Evolutionary conservation across 176 grass and related monocot genomes (phyloP), one percentile per base, ranked within the genome.

Genomic region (Microstegium vimineum): DNA sequence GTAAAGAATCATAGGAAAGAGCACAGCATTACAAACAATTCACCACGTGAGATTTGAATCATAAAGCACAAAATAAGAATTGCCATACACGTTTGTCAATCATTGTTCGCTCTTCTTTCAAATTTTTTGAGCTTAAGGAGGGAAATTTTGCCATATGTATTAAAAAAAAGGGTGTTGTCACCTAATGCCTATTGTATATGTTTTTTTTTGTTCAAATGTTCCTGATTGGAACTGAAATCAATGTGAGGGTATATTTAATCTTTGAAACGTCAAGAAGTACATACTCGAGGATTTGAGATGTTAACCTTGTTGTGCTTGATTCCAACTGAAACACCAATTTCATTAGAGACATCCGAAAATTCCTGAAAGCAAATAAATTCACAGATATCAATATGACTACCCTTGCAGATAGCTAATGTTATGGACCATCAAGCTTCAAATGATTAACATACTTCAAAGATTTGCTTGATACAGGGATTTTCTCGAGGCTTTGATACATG

Each of bases 301-400:
- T 99, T 99, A 73, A 99, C 95, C 85, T 99, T 99, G 87, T 99
- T 99, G 80, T 99, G 96, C 87, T 95, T 99, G 80, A 99, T 80
- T 73, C 87, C 88, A 72, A 99, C 67, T 77, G 91, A 91, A 91
- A 99, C 79, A 27, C 87, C 91, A 77, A 95, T 88, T 76, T 94
- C 85, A 75, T 90, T 93, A 64, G 93, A 94, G 73, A 95, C 87
- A 46, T 95, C 91, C 2, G 85, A 90, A 74, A 99, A 90, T 65
- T 83, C 90, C 96, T 99, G 85, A 70, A 86, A 90, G 73, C 71
- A 86, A 64, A 82, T 14, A 57, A 87, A 64, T 62, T 64, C 69
- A 65, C 11, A 86, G 61, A 54, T 76, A 10, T 69, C 78, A 68
- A 80, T 54, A 73, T 41, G 23, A 56, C 60, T 57, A 71, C 34